These are phyloP conservation scores for Yarrowia keelungensis DNA, from an alignment of 805 yeast species.

Conservation along the genomic window DNA sequence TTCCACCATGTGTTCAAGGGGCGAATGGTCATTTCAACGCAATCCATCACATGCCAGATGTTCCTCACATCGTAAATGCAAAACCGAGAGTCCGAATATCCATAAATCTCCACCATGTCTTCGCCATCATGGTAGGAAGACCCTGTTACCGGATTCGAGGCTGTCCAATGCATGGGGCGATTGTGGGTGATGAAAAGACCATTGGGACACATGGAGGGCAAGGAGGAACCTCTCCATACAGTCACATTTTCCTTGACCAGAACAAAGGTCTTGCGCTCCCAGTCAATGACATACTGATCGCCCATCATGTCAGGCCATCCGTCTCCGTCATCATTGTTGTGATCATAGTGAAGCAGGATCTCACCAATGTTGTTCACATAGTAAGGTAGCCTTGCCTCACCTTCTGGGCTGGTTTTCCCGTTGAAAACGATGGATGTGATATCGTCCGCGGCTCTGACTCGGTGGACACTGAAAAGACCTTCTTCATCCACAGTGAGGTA, in stretches of 20 bases:
- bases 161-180: constrained; percentile 17
- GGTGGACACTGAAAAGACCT: not conserved
- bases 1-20: constrained; percentile 7
- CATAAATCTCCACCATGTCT: constrained; percentile 11
- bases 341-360: constrained; percentile 1
- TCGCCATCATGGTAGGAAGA: constrained; percentile 3
- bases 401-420: not conserved
- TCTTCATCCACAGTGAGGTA: not conserved
- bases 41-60: constrained; percentile 13
- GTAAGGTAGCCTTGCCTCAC: constrained; percentile 2
- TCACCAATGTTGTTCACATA: constrained; percentile 9
- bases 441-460: not conserved
- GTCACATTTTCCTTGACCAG: not conserved
- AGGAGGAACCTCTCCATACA: not conserved
- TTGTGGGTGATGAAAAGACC: constrained; percentile 12
- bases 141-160: not conserved
- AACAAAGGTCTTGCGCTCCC: not conserved
- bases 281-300: constrained; percentile 16
- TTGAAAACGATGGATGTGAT: not conserved
- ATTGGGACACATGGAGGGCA: constrained; percentile 18
- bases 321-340: constrained; percentile 8
- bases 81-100: not conserved
- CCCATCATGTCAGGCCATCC: constrained; percentile 16
- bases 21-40: not conserved
- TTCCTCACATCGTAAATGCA: constrained; percentile 2